A percentile compares a stretch with the other conserved stretches of the same genome.
phyloP scores from a whole-genome alignment of 345 rosid genomes.

The Schrenkiella parvula region DNA sequence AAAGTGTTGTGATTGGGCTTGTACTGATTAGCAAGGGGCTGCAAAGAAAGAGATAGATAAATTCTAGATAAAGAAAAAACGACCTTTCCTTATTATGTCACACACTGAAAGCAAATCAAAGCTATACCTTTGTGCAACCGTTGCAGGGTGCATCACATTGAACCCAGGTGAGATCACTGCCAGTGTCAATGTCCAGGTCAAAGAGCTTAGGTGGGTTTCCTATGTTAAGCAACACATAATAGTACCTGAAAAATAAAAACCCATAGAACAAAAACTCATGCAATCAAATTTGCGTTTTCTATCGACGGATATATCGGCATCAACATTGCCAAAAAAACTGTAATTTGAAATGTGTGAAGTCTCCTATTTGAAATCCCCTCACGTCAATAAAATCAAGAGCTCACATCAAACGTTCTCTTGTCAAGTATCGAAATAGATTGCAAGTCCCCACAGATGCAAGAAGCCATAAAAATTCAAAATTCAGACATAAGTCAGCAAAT shows the following conservation, averaged over 20 bases:
- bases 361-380: neutral
- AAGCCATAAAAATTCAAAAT: neutral
- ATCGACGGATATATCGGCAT: neutral
- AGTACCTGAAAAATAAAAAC: conserved; percentile 50
- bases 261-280: neutral
- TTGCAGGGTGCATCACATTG: conserved; percentile 94
- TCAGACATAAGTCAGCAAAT: neutral
- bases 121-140: conserved; percentile 70
- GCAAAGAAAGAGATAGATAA: conserved; percentile 17
- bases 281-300: neutral
- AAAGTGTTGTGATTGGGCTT: conserved; percentile 60
- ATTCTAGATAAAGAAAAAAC: neutral
- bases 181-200: conserved; percentile 91
- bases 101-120: neutral
- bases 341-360: too few species aligned
- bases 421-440: neutral
- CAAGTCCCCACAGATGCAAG: neutral
- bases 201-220: conserved; percentile 77
- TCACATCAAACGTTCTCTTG: neutral
- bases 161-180: conserved; percentile 95
- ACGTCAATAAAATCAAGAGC: neutral
- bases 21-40: conserved; percentile 63
- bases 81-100: neutral
- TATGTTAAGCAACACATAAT: conserved; percentile 51
- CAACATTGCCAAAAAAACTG: conserved; percentile 8